Evolutionary conservation across 2,329 filamentous ascomycete genomes (phyloP).

Genomic region (Fonsecaea pedrosoi): DNA sequence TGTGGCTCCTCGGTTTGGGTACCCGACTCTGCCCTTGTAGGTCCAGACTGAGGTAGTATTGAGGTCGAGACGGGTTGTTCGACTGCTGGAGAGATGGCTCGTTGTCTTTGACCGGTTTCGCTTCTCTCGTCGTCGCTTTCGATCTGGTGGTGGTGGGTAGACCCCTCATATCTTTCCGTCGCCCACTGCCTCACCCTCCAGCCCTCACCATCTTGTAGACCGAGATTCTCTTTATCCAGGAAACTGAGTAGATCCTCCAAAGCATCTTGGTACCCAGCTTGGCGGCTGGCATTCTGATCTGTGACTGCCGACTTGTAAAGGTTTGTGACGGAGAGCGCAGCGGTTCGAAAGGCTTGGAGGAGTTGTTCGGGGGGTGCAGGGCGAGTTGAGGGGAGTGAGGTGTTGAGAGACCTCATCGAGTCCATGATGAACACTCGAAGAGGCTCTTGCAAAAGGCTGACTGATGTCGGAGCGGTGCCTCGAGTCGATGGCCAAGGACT

Average conservation of each 20-base stretch:
- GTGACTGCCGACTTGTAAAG: conserved; percentile 90
- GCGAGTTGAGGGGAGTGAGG: conserved; percentile 60
- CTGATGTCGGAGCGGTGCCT: not conserved
- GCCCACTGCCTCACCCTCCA: conserved; percentile 69
- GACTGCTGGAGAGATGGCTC: conserved; percentile 30
- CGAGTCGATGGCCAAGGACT: not conserved
- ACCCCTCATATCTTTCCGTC: conserved; percentile 55
- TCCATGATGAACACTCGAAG: conserved; percentile 56
- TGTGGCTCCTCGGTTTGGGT: conserved; percentile 43
- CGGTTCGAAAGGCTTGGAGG: conserved; percentile 87
- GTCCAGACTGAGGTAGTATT: conserved; percentile 27
- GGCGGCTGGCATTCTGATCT: conserved; percentile 75
- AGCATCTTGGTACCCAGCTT: conserved; percentile 91
- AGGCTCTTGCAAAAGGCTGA: conserved; percentile 27
- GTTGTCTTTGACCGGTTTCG: conserved; percentile 44
- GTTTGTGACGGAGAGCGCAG: conserved; percentile 91
- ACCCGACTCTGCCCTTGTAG: conserved; percentile 25
- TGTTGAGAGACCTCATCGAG: conserved; percentile 69
- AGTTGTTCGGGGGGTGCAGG: conserved; percentile 62
- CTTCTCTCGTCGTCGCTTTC: conserved; percentile 55
- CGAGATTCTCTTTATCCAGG: conserved; percentile 80
- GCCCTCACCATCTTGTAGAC: conserved; percentile 78
- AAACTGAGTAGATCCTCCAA: conserved; percentile 87
- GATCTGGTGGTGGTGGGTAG: conserved; percentile 39
- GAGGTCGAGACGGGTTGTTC: conserved; percentile 46